Conservation (phyloP, 768 basidiomycete genomes). For the Suillus fuscotomentosus region DNA sequence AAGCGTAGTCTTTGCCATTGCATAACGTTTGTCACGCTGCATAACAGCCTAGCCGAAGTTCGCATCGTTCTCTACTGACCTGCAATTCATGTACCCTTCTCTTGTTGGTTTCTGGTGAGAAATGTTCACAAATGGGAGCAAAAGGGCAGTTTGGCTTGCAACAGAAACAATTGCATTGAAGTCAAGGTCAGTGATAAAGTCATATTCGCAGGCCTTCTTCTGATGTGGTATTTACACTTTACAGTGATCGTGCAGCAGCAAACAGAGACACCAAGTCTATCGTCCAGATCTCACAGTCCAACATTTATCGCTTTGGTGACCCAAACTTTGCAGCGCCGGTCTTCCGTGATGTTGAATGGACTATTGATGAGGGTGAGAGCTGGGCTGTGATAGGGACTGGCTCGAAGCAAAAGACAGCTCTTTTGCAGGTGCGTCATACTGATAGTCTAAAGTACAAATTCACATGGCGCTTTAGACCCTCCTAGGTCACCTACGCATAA, state of each 20-base stretch:
- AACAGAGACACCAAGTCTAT: constrained; percentile 12
- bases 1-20: no score
- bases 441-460: not conserved
- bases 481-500: constrained; percentile 67
- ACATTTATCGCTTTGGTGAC: constrained; percentile 61
- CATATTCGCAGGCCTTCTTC: not conserved
- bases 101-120: not conserved
- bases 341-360: constrained; percentile 57
- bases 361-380: constrained; percentile 55
- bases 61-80: not conserved
- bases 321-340: constrained; percentile 45
- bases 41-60: not conserved
- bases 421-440: constrained; percentile 58
- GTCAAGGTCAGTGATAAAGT: not conserved
- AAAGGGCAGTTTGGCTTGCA: not conserved
- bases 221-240: not conserved
- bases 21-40: not conserved
- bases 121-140: not conserved
- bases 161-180: not conserved
- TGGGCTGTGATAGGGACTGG: constrained; percentile 78
- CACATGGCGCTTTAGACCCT: constrained; percentile 45
- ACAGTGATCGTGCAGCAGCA: not conserved
- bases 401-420: constrained; percentile 55
- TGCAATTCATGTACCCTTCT: not conserved
- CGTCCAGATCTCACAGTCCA: constrained; percentile 45